A percentile compares a stretch with the other conserved stretches of the same genome.
Evolutionary conservation across 106 monocot species (phyloP).

Genomic region (Dendrobium officinale): DNA sequence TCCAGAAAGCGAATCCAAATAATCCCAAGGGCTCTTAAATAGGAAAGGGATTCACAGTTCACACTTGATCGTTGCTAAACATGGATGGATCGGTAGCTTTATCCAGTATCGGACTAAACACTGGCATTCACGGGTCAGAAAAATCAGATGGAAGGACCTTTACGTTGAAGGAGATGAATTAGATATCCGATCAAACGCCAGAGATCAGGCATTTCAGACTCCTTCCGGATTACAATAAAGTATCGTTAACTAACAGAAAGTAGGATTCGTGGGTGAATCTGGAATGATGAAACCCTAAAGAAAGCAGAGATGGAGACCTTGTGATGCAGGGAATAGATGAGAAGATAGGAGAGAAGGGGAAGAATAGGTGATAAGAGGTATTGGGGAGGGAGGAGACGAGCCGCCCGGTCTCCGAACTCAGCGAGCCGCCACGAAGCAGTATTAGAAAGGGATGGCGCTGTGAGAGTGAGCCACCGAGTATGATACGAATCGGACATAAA

Average conservation of each 20-base stretch:
- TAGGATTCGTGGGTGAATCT: neutral
- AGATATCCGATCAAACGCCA: slow-evolving; percentile 3
- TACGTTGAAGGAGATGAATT: neutral
- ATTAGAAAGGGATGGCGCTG: neutral
- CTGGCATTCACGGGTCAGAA: neutral
- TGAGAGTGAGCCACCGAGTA: neutral
- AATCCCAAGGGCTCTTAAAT: neutral
- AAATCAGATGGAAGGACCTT: slow-evolving; percentile 2
- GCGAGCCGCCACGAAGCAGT: neutral
- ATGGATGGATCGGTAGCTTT: neutral
- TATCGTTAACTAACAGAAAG: neutral
- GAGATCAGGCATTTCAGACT: neutral
- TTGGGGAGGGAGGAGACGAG: neutral
- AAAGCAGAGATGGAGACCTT: neutral
- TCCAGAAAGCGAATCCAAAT: neutral
- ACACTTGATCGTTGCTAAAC: neutral
- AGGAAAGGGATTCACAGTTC: neutral
- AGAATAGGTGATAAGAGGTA: neutral
- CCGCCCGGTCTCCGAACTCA: neutral
- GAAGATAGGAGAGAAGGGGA: neutral
- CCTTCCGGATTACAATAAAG: neutral
- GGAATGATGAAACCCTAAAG: neutral
- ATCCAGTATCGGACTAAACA: neutral
- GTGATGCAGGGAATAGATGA: neutral
- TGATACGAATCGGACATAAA: no score